Evolutionary conservation across 2,329 filamentous ascomycete genomes (phyloP), one percentile per base, ranked within the genome.

Genomic region (Bipolaris victoriae): DNA sequence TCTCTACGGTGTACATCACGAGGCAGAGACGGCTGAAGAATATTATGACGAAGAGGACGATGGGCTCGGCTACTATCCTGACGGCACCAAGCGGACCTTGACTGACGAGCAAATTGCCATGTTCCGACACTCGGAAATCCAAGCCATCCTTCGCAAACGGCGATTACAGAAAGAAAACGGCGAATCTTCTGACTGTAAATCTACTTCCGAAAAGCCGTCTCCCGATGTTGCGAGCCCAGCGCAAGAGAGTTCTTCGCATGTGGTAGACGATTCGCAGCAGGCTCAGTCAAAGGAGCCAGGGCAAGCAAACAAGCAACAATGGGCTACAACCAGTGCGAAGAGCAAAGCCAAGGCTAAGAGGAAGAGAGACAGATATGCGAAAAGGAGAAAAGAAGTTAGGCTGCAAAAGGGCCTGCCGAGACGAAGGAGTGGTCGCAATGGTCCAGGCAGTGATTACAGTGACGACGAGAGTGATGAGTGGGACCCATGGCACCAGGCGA

Each of bases 41-140:
- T 51, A 52, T n/a, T 57, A 62, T 22, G 73, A 81, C 15, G 74
- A 81, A 16, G 82, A 83, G 26, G 86, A 88, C 24, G 89, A 91
- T 69, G 86, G 79, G 1, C 80, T 97, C 15, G 94, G 92, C 16
- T 94, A 91, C 76, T 98, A 98, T 66, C 77, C 85, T 1, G 93
- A 98, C 70, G 93, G 94, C 3, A 86, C 88, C 60, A 95, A 95
- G 73, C 89, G 94, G 39, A 97, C 92, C 16, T 81, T 98, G 67
- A 97, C 93, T 9, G 91, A 97, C 70, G 90, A 92, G 66, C 91
- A 97, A 79, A 91, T 97, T 65, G 86, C 86, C 51, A 94, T 97
- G 60, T 97, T 97, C 74, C 85, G 93, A 60, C 91, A 96, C 72
- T 94, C 90, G 2, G 94, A 98, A 76, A 84, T 96, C 20, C 88